Base-by-base conservation (phyloP, 2,329 filamentous ascomycete genomes). In the Fusarium decemcellulare region DNA sequence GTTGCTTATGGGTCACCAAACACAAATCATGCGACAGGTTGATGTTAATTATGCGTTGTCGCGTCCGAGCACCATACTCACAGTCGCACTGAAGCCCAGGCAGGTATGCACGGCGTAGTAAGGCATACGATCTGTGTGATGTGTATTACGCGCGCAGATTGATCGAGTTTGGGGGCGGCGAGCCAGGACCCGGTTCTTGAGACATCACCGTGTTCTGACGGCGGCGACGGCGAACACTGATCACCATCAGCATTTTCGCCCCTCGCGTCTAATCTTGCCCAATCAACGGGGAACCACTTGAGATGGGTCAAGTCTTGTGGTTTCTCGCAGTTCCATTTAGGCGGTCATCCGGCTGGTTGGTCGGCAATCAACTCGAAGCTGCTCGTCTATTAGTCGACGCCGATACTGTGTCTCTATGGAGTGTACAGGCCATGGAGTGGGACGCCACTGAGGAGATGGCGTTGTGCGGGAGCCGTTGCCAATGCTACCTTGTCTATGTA, bases 391-490 rank as follows among this genome's bases (percentile, higher is more conserved):
- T 23, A 23, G 23, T 23, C 23, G 23, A 23, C 23, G 23, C 23
- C 23, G 23, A 23, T 23, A 23, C 23, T 23, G 5, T 23, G 23
- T 23, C 23, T 23, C 23, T 23, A 3, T 23, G 23, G 23, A 23
- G 23, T 23, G 23, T 23, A 23, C 23, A 23, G 23, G 43, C 37
- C 46, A 18, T 32, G 50, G 37, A 36, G 66, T 59, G 62, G 62
- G 64, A 61, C 69, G 58, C 23, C 23, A 46, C 51, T 55, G 51
- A 56, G 43, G 50, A 62, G 40, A 69, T 70, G 62, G 58, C 40
- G 66, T 67, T 61, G 56, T 54, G 61, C 58, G 57, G 62, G 63
- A 70, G 67, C 67, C 66, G 66, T 70, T 70, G 44, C 63, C 65
- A 66, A 67, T 68, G 60, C 62, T 58, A 50, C 32, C 30, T 43